A percentile compares a stretch with the other conserved stretches of the same genome.
Evolutionary conservation across 139 green algal species (phyloP).

Genomic region (Coccomyxa sp.): DNA sequence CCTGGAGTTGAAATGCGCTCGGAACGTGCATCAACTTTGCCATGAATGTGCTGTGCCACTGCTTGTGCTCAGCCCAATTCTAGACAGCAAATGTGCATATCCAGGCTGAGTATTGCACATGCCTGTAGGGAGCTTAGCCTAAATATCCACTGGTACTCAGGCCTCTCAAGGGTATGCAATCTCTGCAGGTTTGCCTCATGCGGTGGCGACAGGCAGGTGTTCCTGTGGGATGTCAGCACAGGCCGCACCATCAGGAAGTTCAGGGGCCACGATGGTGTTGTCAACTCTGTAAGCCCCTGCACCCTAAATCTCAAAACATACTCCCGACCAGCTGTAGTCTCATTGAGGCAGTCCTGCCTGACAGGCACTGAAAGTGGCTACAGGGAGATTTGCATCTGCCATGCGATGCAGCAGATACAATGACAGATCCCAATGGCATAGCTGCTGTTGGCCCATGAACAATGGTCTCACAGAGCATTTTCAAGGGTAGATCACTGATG

Average conservation of each 20-base stretch:
- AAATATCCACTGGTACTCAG: background rate
- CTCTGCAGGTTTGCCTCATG: conserved; percentile 70
- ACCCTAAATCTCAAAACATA: background rate
- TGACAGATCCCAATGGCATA: no score
- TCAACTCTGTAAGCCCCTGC: conserved; percentile 62
- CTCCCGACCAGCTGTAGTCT: background rate
- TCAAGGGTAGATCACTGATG: background rate
- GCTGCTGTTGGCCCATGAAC: no score
- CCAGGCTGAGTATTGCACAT: background rate
- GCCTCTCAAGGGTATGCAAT: background rate
- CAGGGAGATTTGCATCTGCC: no score
- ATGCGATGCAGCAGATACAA: no score
- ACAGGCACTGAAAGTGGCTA: no score
- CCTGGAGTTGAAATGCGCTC: no score
- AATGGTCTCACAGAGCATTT: background rate
- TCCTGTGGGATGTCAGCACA: conserved; percentile 90
- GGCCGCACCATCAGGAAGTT: conserved; percentile 83
- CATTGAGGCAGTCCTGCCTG: background rate
- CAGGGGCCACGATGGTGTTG: conserved; percentile 76
- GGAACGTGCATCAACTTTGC: no score
- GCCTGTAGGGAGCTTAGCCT: no score
- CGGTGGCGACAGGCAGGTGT: conserved; percentile 83
- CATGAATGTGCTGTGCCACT: background rate
- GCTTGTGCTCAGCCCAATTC: background rate
- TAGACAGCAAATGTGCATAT: background rate